Evolutionary conservation across 306 rosid species (phyloP).

Genomic region (Lathyrus oleraceus): DNA sequence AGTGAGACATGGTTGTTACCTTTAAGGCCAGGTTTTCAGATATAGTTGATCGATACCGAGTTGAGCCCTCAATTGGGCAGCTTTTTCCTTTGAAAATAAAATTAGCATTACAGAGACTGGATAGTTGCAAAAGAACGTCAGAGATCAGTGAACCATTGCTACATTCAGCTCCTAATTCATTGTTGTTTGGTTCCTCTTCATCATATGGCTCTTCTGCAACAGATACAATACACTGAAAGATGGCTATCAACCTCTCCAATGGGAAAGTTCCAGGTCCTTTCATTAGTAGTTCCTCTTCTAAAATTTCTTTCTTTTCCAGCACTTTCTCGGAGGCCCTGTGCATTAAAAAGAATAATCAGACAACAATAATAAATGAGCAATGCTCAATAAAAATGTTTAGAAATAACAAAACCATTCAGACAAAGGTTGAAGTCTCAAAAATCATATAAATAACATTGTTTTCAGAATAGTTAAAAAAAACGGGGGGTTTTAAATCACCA

Average conservation of each 20-base stretch:
- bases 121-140: constrained; percentile 75
- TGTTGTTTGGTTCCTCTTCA: constrained; percentile 55
- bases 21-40: constrained; percentile 72
- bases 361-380: constrained; percentile 4
- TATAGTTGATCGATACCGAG: constrained; percentile 76
- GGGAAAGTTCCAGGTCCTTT: constrained; percentile 98
- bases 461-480: constrained; percentile 28
- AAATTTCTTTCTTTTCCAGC: constrained; percentile 69
- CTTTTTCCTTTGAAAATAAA: constrained; percentile 82
- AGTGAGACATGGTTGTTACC: constrained; percentile 48
- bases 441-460: neutral
- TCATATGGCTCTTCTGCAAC: constrained; percentile 58
- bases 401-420: constrained; percentile 26
- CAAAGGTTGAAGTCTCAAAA: constrained; percentile 1
- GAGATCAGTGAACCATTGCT: constrained; percentile 67
- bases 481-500: neutral
- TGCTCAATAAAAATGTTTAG: neutral
- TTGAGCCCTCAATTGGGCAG: constrained; percentile 85
- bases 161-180: constrained; percentile 46
- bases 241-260: constrained; percentile 88
- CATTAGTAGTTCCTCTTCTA: constrained; percentile 75
- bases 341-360: constrained; percentile 37
- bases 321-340: constrained; percentile 64
- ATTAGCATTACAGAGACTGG: constrained; percentile 89
- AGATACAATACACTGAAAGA: constrained; percentile 84